Conservation (phyloP, 176 grass and related monocot genomes). For the Phyllostachys edulis region DNA sequence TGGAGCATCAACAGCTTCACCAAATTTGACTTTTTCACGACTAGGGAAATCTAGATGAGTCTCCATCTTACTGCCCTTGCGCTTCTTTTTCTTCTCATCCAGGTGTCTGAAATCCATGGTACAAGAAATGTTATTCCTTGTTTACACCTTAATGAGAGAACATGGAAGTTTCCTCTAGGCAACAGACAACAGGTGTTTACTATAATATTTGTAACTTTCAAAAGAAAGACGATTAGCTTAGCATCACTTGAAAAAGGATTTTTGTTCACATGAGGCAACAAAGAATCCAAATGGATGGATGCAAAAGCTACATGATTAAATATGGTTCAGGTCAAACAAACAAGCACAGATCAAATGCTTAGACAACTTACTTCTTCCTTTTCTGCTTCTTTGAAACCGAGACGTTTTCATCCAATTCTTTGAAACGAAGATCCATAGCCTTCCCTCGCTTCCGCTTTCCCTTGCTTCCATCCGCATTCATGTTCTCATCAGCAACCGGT, state of each 20-base stretch:
- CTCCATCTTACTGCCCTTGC: slow-evolving; percentile 50
- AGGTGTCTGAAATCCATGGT: slow-evolving; percentile 48
- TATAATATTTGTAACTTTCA: neutral
- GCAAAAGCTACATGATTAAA: neutral
- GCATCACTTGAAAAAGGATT: neutral
- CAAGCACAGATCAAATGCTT: neutral
- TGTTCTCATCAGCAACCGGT: neutral
- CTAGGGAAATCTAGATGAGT: slow-evolving; percentile 62
- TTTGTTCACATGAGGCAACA: neutral
- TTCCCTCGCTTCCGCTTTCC: slow-evolving; percentile 50
- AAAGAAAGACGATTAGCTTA: neutral
- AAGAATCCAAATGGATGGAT: neutral
- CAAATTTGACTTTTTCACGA: slow-evolving; percentile 77
- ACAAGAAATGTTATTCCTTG: neutral
- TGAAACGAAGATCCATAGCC: slow-evolving; percentile 70
- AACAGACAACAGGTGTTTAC: neutral
- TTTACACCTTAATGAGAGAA: neutral
- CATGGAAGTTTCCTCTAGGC: neutral
- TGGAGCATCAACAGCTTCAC: slow-evolving; percentile 84
- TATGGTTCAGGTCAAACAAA: neutral
- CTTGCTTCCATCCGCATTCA: slow-evolving; percentile 27
- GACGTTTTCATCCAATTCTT: slow-evolving; percentile 54
- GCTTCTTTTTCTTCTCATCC: slow-evolving; percentile 92
- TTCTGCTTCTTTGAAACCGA: slow-evolving; percentile 69
- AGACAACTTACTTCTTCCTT: slow-evolving; percentile 71